Conservation (phyloP, 2,329 filamentous ascomycete species). For the Penicillium digitatum region DNA sequence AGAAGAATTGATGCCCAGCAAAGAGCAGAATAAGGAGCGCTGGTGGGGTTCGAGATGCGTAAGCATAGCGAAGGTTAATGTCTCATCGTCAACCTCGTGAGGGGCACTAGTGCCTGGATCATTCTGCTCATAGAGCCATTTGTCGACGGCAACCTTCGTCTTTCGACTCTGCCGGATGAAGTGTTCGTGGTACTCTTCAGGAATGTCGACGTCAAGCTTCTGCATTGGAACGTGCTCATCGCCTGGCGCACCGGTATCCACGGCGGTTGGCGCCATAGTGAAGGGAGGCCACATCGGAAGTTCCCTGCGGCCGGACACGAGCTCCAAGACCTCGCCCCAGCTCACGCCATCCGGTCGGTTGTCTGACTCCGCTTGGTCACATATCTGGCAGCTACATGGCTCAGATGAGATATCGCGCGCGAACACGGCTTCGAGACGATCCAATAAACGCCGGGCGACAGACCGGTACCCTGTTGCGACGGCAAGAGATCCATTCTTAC, state of each 20-base stretch:
- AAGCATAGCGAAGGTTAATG: constrained; percentile 85
- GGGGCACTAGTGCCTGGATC: constrained; percentile 70
- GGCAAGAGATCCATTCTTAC: constrained; percentile 81
- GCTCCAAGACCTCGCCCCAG: constrained; percentile 93
- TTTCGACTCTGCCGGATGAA: constrained; percentile 90
- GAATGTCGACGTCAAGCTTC: constrained; percentile 90
- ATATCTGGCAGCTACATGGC: constrained; percentile 83
- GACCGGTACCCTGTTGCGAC: constrained; percentile 94
- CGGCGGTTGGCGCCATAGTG: constrained; percentile 59
- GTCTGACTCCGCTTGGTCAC: constrained; percentile 59
- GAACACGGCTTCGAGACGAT: constrained; percentile 90
- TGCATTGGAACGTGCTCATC: constrained; percentile 58
- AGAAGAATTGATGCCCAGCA: constrained; percentile 60
- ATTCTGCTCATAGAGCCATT: constrained; percentile 78
- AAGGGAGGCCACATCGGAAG: constrained; percentile 88
- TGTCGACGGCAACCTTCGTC: constrained; percentile 84
- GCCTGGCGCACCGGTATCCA: constrained; percentile 54
- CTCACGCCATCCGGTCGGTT: constrained; percentile 64
- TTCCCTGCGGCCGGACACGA: constrained; percentile 82
- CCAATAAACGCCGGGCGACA: constrained; percentile 82
- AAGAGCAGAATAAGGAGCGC: constrained; percentile 74
- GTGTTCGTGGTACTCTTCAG: constrained; percentile 87
- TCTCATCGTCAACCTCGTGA: constrained; percentile 90
- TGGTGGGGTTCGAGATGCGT: constrained; percentile 76
- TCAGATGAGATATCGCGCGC: constrained; percentile 84